Percentiles rank a stretch among this genome's conserved stretches.
Conservation (phyloP, 257 asterid genomes). For the Marsdenia floribunda region DNA sequence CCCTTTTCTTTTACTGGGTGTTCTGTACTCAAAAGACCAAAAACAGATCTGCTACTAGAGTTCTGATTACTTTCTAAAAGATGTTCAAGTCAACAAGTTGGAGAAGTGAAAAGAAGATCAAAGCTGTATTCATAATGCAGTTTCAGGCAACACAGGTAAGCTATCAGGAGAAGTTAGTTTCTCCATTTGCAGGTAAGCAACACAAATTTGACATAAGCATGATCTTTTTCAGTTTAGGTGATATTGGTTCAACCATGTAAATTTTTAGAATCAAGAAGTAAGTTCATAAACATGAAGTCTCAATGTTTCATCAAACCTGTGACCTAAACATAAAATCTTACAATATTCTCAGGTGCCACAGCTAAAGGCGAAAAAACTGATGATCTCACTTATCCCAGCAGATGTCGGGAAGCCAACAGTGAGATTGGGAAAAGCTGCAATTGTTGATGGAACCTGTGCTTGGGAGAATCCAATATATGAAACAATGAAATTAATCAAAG, state of each 20-base stretch:
- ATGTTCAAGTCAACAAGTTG: conserved; percentile 70
- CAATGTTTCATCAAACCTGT: conserved; percentile 18
- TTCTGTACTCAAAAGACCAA: conserved; percentile 10
- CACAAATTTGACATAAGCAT: not conserved
- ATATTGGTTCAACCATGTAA: not conserved
- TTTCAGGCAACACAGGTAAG: conserved; percentile 86
- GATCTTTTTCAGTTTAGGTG: not conserved
- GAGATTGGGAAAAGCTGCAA: conserved; percentile 60
- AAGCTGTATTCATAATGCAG: conserved; percentile 72
- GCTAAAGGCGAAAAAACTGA: conserved; percentile 68
- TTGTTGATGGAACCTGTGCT: conserved; percentile 69
- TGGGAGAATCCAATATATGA: conserved; percentile 84
- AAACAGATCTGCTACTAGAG: not conserved
- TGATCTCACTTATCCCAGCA: conserved; percentile 81
- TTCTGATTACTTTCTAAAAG: conserved; percentile 19
- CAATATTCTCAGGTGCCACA: conserved; percentile 66
- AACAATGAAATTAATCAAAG: conserved; percentile 67
- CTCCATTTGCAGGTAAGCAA: not conserved
- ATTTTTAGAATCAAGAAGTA: not conserved
- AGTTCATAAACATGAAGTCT: not conserved
- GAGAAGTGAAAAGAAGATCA: conserved; percentile 77
- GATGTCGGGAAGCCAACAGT: conserved; percentile 87
- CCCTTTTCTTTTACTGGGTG: not conserved
- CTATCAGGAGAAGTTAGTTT: not conserved
- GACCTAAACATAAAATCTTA: conserved; percentile 10